A percentile compares a stretch with the other conserved stretches of the same genome.
Conservation (phyloP, 257 asterid species). For the Gentiana dahurica region DNA sequence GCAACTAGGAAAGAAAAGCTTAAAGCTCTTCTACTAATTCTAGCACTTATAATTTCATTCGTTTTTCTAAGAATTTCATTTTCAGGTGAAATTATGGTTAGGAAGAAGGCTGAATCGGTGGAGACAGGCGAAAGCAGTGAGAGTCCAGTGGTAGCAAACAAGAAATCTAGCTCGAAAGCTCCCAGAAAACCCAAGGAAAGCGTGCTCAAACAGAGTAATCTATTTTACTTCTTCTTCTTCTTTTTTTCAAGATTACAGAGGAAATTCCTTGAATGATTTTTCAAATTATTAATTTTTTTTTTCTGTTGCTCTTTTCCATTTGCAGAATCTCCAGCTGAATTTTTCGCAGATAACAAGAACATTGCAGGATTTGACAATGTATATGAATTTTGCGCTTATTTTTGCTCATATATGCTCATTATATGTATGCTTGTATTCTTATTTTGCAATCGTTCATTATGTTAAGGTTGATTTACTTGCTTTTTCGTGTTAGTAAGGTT, state of each 20-base stretch:
- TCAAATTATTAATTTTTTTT: neutral
- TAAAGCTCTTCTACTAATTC: no score
- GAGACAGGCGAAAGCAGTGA: conserved; percentile 42
- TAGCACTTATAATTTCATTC: no score
- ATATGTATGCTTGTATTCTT: no score
- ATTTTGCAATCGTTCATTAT: no score
- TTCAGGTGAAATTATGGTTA: neutral
- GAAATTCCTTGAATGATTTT: neutral
- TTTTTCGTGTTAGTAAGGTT: no score
- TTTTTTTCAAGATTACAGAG: neutral
- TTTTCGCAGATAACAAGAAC: conserved; percentile 91
- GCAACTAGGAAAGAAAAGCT: no score
- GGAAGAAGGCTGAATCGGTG: conserved; percentile 13
- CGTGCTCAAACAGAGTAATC: conserved; percentile 65
- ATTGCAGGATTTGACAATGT: conserved; percentile 93
- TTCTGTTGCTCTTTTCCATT: neutral
- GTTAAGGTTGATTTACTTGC: no score
- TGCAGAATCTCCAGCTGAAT: conserved; percentile 94
- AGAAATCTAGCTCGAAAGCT: conserved; percentile 47
- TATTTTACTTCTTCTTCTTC: neutral
- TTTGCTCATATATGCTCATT: no score
- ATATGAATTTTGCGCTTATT: conserved; percentile 10
- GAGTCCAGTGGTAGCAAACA: conserved; percentile 32
- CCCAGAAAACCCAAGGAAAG: conserved; percentile 58
- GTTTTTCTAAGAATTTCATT: neutral